Evolutionary conservation across 495 filamentous ascomycete genomes (phyloP).

Genomic region (Amphirosellinia nigrospora): DNA sequence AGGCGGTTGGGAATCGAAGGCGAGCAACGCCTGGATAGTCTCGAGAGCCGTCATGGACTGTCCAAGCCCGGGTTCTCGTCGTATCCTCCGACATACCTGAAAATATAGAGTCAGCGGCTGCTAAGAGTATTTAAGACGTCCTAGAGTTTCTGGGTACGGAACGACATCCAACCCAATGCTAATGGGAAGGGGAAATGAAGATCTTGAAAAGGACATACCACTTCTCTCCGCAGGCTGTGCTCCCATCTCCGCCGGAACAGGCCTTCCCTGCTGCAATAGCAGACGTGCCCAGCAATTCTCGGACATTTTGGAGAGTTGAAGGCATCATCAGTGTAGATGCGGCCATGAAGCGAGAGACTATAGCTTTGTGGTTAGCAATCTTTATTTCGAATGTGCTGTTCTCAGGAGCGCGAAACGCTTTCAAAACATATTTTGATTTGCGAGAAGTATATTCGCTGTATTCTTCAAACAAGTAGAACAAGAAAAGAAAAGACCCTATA

Average conservation of each 20-base stretch:
- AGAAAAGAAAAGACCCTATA: no score
- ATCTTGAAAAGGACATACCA: constrained; percentile 58
- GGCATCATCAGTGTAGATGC: constrained; percentile 66
- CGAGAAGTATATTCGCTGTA: no score
- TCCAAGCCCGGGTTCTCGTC: constrained; percentile 68
- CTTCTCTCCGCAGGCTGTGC: constrained; percentile 69
- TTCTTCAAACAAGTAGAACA: background rate
- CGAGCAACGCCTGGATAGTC: constrained; percentile 66
- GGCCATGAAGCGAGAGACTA: constrained; percentile 72
- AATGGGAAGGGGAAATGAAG: constrained; percentile 6
- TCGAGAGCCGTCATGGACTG: constrained; percentile 76
- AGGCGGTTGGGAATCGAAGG: constrained; percentile 43
- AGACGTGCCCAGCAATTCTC: constrained; percentile 58
- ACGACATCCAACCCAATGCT: background rate
- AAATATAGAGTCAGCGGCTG: background rate
- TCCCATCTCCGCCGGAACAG: constrained; percentile 64
- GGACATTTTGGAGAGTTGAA: constrained; percentile 58
- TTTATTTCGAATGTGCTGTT: background rate
- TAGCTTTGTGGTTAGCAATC: background rate
- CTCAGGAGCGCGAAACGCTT: no score
- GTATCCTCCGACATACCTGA: constrained; percentile 53
- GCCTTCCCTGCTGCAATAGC: constrained; percentile 68
- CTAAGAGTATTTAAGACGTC: background rate
- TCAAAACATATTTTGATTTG: no score
- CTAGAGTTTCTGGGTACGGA: background rate